Conservation (phyloP, 352 stramenopile genomes). For the Elongisporangium undulatum region DNA sequence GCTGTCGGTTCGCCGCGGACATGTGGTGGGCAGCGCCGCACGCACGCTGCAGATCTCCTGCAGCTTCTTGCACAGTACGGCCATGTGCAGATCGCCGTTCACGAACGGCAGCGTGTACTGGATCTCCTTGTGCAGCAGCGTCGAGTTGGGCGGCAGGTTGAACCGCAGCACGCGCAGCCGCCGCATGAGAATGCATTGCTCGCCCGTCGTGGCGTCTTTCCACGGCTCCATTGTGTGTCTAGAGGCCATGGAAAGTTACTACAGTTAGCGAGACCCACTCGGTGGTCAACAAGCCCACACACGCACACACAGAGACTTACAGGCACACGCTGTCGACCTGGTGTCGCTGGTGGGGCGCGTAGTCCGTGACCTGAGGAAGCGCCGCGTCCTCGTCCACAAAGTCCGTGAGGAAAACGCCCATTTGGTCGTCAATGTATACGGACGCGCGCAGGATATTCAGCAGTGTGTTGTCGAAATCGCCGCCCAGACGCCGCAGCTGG, state of each 20-base stretch:
- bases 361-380: conserved; percentile 1
- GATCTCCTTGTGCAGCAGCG: conserved; percentile 30
- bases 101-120: conserved; percentile 31
- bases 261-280: neutral
- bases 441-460: conserved; percentile 33
- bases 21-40: neutral
- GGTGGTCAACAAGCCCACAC: neutral
- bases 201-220: conserved; percentile 14
- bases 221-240: conserved; percentile 19
- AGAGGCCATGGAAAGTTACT: neutral
- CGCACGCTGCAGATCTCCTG: neutral
- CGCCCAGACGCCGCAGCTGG: conserved; percentile 29
- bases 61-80: conserved; percentile 17
- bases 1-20: neutral
- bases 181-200: conserved; percentile 27
- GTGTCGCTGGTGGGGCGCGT: neutral
- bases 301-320: neutral
- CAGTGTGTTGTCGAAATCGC: conserved; percentile 26
- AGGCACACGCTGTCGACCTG: neutral
- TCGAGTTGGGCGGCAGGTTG: conserved; percentile 37
- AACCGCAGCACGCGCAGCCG: conserved; percentile 38
- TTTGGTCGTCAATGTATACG: conserved; percentile 30
- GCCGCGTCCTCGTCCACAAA: conserved; percentile 45
- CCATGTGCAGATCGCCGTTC: conserved; percentile 45
- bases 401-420: conserved; percentile 33